Evolutionary conservation across 257 asterid species (phyloP), one percentile per base, ranked within the genome.

Genomic region (Gentiana macrophylla): DNA sequence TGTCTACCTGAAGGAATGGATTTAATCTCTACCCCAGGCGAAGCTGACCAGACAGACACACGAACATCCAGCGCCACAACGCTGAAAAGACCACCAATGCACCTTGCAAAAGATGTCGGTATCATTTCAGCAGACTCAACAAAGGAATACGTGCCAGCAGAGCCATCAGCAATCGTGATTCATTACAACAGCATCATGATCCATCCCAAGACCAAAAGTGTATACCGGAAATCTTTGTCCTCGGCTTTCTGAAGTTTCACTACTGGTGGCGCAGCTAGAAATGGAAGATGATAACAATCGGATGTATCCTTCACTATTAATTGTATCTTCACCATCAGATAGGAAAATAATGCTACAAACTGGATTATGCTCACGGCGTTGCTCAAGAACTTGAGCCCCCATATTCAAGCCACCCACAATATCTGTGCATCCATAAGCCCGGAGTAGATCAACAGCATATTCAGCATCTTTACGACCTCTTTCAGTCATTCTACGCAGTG

Each of bases 91-190:
- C 24, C 24, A 15, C 24, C 24, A 15, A 13, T 75, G 50, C 82
- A 73, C 56, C 67, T 59, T 0, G 82, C 82, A 38, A 75, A 79
- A 2, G 80, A 81, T 44, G 68, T 77, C 64, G 76, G 80, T 53
- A 79, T 68, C 61, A 71, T 65, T 12, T 58, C 74, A 32, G 64
- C 65, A 0, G 80, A 63, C 67, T 75, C 82, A 6, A 75, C 64
- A 60, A 64, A 75, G 3, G 85, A 75, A 61, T 66, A 79, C 9
- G 80, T 79, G n/a, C 85, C 85, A 24, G 75, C 73, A 0, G 82
- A 79, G 7, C 71, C 60, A 60, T 79, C 75, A 5, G 78, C 70
- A 53, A 79, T 79, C 5, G 70, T 62, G 41, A n/a, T 72, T 75
- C 85, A 79, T 24, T 15, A 10, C 13, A 33, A n/a, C 41, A n/a